These are phyloP conservation scores for Elongisporangium anandrum DNA, from an alignment of 352 stramenopile species.

Conservation along the genomic window DNA sequence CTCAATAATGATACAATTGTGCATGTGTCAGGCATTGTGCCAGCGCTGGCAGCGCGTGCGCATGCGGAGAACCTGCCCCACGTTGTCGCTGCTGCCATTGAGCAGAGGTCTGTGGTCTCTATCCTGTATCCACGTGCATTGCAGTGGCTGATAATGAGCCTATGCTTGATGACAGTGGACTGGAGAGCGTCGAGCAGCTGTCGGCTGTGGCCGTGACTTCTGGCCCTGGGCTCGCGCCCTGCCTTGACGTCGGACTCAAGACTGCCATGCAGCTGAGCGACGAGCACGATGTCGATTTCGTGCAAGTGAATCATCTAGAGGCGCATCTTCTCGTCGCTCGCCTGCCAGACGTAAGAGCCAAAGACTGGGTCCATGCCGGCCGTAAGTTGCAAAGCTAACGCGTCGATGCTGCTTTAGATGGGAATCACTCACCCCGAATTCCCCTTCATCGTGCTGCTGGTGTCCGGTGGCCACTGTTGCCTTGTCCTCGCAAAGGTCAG, in stretches of 20 bases:
- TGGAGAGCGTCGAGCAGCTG: slow-evolving; percentile 76
- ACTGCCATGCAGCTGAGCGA: slow-evolving; percentile 79
- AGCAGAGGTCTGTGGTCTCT: slow-evolving; percentile 66
- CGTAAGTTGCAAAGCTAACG: slow-evolving; percentile 1
- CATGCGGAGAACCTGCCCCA: slow-evolving; percentile 94
- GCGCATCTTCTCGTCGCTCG: slow-evolving; percentile 95
- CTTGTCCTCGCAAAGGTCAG: slow-evolving; percentile 87
- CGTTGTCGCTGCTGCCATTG: slow-evolving; percentile 90
- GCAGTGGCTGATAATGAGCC: not conserved
- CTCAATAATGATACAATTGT: slow-evolving; percentile 3
- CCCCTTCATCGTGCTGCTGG: slow-evolving; percentile 96
- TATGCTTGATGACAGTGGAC: slow-evolving; percentile 29
- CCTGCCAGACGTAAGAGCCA: slow-evolving; percentile 58
- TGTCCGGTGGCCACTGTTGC: slow-evolving; percentile 98
- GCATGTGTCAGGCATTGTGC: slow-evolving; percentile 92
- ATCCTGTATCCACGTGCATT: slow-evolving; percentile 1
- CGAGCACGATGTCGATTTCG: slow-evolving; percentile 89
- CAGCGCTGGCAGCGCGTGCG: slow-evolving; percentile 89
- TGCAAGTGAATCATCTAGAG: slow-evolving; percentile 98
- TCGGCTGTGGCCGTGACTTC: slow-evolving; percentile 96
- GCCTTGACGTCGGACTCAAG: slow-evolving; percentile 93
- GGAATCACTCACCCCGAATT: slow-evolving; percentile 70
- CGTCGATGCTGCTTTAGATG: slow-evolving; percentile 15
- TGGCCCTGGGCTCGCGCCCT: slow-evolving; percentile 96
- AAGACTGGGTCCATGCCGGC: not conserved